Conservation (phyloP, 345 rosid species). For the Clausena lansium region DNA sequence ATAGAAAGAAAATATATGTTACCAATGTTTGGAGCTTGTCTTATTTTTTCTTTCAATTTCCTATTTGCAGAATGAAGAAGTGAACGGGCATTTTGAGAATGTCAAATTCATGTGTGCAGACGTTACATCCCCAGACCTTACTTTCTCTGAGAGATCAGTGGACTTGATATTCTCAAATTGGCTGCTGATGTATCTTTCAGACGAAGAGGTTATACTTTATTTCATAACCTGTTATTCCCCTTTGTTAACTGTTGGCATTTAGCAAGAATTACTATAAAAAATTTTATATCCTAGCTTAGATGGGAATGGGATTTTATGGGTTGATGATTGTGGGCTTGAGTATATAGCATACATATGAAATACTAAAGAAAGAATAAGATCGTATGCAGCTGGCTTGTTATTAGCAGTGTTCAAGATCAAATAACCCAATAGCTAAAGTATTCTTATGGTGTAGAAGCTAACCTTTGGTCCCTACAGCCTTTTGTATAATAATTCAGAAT, state of each 20-base stretch:
- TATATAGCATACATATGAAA: neutral
- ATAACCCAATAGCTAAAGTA: neutral
- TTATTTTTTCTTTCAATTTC: constrained; percentile 14
- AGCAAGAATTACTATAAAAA: neutral
- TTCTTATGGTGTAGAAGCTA: neutral
- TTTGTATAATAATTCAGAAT: neutral
- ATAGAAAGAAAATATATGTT: neutral
- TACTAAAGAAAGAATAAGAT: neutral
- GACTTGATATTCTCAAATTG: constrained; percentile 91
- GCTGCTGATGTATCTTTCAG: constrained; percentile 98
- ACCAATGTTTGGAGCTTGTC: neutral
- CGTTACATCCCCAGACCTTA: constrained; percentile 72
- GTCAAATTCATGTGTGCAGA: constrained; percentile 85
- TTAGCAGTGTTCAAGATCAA: neutral
- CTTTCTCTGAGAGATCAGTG: constrained; percentile 58
- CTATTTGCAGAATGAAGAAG: constrained; percentile 60
- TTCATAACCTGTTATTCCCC: neutral
- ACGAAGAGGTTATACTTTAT: constrained; percentile 60
- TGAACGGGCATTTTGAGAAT: constrained; percentile 78
- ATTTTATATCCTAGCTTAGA: neutral
- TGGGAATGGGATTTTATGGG: constrained; percentile 1
- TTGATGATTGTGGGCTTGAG: neutral
- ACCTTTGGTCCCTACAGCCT: neutral
- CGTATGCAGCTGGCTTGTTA: neutral
- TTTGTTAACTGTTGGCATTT: neutral